These are phyloP conservation scores for Microthlaspi erraticum DNA, from an alignment of 345 rosid genomes.

Conservation along the genomic window DNA sequence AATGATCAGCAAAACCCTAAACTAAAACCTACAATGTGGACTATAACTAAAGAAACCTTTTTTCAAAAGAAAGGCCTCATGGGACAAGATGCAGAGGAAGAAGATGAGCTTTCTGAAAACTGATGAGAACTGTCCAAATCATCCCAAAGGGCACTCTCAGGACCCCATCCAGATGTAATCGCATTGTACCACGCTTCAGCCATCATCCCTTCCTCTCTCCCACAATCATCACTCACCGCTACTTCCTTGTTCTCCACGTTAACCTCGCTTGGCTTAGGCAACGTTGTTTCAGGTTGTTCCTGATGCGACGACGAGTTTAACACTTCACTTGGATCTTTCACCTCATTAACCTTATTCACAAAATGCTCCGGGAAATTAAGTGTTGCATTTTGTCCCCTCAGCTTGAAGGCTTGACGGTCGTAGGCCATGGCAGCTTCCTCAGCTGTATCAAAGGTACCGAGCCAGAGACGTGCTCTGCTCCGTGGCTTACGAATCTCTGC, in stretches of 20 bases:
- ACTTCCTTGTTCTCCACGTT: slow-evolving; percentile 42
- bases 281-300: slow-evolving; percentile 25
- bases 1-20: slow-evolving; percentile 35
- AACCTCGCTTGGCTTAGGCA: slow-evolving; percentile 9
- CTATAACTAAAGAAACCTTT: not conserved
- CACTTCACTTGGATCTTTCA: not conserved
- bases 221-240: slow-evolving; percentile 21
- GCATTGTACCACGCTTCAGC: slow-evolving; percentile 92
- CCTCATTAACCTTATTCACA: slow-evolving; percentile 55
- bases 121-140: slow-evolving; percentile 66
- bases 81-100: slow-evolving; percentile 49
- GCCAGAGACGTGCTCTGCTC: slow-evolving; percentile 96
- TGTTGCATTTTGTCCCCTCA: slow-evolving; percentile 91
- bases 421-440: slow-evolving; percentile 98
- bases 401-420: slow-evolving; percentile 89
- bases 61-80: slow-evolving; percentile 72
- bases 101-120: slow-evolving; percentile 38
- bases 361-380: slow-evolving; percentile 96
- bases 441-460: slow-evolving; percentile 86
- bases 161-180: slow-evolving; percentile 90
- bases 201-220: slow-evolving; percentile 59
- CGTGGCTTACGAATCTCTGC: slow-evolving; percentile 98
- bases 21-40: slow-evolving; percentile 30
- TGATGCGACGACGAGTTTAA: slow-evolving; percentile 6
- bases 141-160: slow-evolving; percentile 98